Evolutionary conservation across 1,139 yeast species (phyloP).

Genomic region (Zygosaccharomyces pseudobailii): DNA sequence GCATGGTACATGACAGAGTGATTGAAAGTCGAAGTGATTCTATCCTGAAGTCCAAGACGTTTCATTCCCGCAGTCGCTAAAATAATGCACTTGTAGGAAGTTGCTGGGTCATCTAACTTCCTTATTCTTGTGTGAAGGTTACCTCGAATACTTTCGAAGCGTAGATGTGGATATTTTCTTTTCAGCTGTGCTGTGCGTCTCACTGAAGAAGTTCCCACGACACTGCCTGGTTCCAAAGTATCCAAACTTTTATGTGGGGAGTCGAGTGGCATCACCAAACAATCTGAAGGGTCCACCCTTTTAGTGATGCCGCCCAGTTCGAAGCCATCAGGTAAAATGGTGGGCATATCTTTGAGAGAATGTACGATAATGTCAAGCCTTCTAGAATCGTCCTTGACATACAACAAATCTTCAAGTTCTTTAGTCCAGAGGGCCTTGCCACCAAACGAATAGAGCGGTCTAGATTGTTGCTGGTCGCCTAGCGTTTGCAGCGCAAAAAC

Average conservation of each 20-base stretch:
- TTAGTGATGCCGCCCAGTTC: slow-evolving; percentile 81
- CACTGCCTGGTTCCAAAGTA: slow-evolving; percentile 78
- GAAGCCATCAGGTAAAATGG: slow-evolving; percentile 82
- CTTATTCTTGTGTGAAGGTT: slow-evolving; percentile 75
- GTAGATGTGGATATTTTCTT: slow-evolving; percentile 52
- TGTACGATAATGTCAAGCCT: slow-evolving; percentile 83
- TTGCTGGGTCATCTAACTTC: slow-evolving; percentile 60
- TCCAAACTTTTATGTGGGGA: slow-evolving; percentile 58
- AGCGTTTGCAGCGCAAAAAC: slow-evolving; percentile 78
- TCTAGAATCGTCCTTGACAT: slow-evolving; percentile 49
- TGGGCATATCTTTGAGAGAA: slow-evolving; percentile 93
- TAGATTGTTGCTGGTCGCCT: slow-evolving; percentile 82
- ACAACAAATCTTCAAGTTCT: slow-evolving; percentile 76
- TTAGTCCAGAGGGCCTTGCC: slow-evolving; percentile 97
- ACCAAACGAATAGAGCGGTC: slow-evolving; percentile 89
- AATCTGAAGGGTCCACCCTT: slow-evolving; percentile 91
- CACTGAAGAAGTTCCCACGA: slow-evolving; percentile 92
- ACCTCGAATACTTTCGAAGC: slow-evolving; percentile 81
- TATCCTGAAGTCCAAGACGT: slow-evolving; percentile 61
- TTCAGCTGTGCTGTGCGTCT: slow-evolving; percentile 80
- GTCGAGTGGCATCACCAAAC: slow-evolving; percentile 71
- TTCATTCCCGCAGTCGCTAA: slow-evolving; percentile 90
- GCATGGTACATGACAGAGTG: slow-evolving; percentile 92
- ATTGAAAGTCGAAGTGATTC: slow-evolving; percentile 67
- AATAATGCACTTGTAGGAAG: slow-evolving; percentile 68